Conservation (phyloP, 148 eudicot genomes). For the Bassia scoparia region DNA sequence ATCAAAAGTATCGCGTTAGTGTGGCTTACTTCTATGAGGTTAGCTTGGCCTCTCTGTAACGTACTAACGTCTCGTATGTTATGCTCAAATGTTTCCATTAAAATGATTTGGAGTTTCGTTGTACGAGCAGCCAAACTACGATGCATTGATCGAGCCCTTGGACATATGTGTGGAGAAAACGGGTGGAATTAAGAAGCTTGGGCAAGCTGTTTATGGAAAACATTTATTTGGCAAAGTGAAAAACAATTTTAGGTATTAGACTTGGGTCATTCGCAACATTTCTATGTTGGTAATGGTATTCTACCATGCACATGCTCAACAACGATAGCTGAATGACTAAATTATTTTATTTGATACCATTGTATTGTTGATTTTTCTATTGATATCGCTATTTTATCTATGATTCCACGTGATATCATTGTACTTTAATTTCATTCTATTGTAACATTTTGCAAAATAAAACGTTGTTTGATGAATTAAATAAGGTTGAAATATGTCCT, state of each 20-base stretch:
- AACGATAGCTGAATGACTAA: too few species aligned
- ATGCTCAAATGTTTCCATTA: not conserved
- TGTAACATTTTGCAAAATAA: too few species aligned
- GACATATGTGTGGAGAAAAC: slow-evolving; percentile 57
- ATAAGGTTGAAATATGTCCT: too few species aligned
- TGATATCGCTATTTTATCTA: too few species aligned
- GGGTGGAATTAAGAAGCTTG: slow-evolving; percentile 59
- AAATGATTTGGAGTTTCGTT: not conserved
- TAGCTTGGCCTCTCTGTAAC: slow-evolving; percentile 21
- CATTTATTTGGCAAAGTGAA: slow-evolving; percentile 75
- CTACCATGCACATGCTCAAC: too few species aligned
- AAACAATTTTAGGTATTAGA: slow-evolving; percentile 56
- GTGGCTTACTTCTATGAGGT: slow-evolving; percentile 97
- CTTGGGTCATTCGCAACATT: too few species aligned
- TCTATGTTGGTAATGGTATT: too few species aligned
- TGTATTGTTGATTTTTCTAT: too few species aligned
- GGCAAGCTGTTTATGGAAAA: slow-evolving; percentile 77
- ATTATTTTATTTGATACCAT: too few species aligned
- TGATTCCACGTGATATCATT: too few species aligned
- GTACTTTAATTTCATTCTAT: too few species aligned
- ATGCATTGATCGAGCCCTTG: slow-evolving; percentile 78
- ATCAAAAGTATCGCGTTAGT: slow-evolving; percentile 65
- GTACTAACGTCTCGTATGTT: not conserved
- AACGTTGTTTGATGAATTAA: too few species aligned
- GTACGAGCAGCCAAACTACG: slow-evolving; percentile 67